phyloP scores from a whole-genome alignment of 164 flowering plant genomes.

The Magnolia sinica region DNA sequence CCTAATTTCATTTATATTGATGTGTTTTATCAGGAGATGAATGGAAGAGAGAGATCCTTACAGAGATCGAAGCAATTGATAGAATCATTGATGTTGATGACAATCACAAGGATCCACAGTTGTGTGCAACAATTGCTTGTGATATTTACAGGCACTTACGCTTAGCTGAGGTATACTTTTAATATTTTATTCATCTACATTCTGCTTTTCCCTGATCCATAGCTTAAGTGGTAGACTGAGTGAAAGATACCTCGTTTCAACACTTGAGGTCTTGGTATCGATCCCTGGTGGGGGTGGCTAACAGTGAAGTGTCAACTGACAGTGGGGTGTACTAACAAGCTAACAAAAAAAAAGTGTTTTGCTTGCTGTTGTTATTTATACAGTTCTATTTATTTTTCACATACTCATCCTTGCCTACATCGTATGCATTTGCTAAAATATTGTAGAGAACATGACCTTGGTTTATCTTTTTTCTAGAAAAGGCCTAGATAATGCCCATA shows the following conservation, averaged over 20 bases:
- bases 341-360: too few relatives aligned
- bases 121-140: slow-evolving; percentile 83
- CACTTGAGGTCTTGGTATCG: too few relatives aligned
- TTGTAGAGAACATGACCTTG: neutral
- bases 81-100: slow-evolving; percentile 47
- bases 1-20: neutral
- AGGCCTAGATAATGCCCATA: neutral
- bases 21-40: slow-evolving; percentile 31
- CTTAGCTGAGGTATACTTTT: slow-evolving; percentile 63
- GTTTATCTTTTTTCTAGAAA: neutral
- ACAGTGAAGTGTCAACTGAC: too few relatives aligned
- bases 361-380: neutral
- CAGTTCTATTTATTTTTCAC: too few relatives aligned
- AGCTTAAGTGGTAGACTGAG: too few relatives aligned
- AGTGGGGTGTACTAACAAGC: too few relatives aligned
- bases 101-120: slow-evolving; percentile 65
- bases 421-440: too few relatives aligned
- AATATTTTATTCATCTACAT: neutral
- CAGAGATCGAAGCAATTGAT: slow-evolving; percentile 41
- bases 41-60: slow-evolving; percentile 51
- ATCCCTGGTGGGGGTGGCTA: too few relatives aligned
- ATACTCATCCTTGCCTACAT: neutral
- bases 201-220: too few relatives aligned
- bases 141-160: slow-evolving; percentile 91
- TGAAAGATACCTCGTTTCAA: too few relatives aligned